Evolutionary conservation across 2,329 filamentous ascomycete genomes (phyloP), one percentile per base, ranked within the genome.

Genomic region (Chaetomium olivaceum): DNA sequence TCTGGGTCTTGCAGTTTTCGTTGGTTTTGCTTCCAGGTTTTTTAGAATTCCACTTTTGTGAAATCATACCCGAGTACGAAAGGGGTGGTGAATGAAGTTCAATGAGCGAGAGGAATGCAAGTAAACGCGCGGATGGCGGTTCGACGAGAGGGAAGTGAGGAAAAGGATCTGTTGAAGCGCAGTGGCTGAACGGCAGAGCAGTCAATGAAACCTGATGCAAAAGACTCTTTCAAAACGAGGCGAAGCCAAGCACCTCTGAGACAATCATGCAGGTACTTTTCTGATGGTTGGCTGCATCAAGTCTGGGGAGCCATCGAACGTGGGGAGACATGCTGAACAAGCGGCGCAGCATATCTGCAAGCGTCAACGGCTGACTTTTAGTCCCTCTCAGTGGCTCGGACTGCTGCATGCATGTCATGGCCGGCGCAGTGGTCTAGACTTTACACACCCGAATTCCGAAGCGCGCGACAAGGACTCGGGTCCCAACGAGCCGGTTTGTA

Each of bases 401-500:
- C 7, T 19, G 25, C 39, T 50, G 27, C 43, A 33, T 58, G 52
- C 61, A 39, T 39, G 52, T 36, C 61, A 21, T 57, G 52, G 52
- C 8, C 7, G 36, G 11, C 23, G 60, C 43, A 27, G 54, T 58
- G 54, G n/a, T 27, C 46, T 50, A 21, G 46, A 60, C n/a, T 19
- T 25, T 23, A 1, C 7, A 11, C n/a, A 19, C 14, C 25, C 29
- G 19, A 9, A 29, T 27, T 31, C 54, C 29, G 54, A 63, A 63
- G 61, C 61, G 61, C 61, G 61, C 29, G 60, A 57, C 52, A 52
- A 58, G 43, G 39, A 48, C 21, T 14, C 19, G 29, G 19, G 50
- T n/a, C 36, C 60, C 60, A 62, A 39, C 52, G 12, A 14, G 27
- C 39, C 33, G 60, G 60, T 56, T 56, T 43, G 60, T 56, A 56